Base-by-base conservation (phyloP, 2,329 filamentous ascomycete genomes). In the Cyanodermella asteris region DNA sequence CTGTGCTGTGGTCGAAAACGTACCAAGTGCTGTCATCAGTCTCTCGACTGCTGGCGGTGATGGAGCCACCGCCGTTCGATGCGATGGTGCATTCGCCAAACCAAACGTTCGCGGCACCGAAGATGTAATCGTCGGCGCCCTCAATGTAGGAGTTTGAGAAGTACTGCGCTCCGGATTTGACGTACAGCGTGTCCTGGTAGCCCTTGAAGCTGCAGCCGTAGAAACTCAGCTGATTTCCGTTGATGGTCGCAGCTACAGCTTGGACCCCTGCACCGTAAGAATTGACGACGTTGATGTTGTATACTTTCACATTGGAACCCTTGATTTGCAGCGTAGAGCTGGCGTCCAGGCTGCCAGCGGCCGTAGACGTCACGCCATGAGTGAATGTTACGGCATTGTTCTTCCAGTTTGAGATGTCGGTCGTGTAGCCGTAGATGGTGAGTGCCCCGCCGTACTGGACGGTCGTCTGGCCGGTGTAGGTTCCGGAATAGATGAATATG, bases 141-240 rank as follows among this genome's bases (percentile, higher is more conserved):
- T 44, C 39, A 11, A 46, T 39, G 25, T 33, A 32, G 31, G 37
- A 45, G 19, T 46, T 43, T 6, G 34, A 37, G 27, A 46, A 46
- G 23, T 45, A 46, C 20, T 48, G 45, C 4, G 32, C 37, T 7
- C 44, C 44, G 3, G 37, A 23, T 23, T 45, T 44, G 5, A 40
- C 45, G 11, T 45, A 45, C 5, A 47, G 32, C 0, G 45, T 49
- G 21, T 49, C 45, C 22, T 48, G 45, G 23, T 47, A 47, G 2
- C 45, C 40, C 3, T 31, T 29, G 27, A 47, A 46, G 11, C 38
- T 35, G 21, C 44, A 47, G 3, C 38, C 45, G 15, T 48, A 48
- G 26, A 46, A 48, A 5, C 38, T 41, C 7, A 45, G 39, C 11
- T 36, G 27, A 19, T 46, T 30, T 5, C 40, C 44, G 20, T 42